Evolutionary conservation across 306 rosid species (phyloP).

Genomic region (Vicia villosa): DNA sequence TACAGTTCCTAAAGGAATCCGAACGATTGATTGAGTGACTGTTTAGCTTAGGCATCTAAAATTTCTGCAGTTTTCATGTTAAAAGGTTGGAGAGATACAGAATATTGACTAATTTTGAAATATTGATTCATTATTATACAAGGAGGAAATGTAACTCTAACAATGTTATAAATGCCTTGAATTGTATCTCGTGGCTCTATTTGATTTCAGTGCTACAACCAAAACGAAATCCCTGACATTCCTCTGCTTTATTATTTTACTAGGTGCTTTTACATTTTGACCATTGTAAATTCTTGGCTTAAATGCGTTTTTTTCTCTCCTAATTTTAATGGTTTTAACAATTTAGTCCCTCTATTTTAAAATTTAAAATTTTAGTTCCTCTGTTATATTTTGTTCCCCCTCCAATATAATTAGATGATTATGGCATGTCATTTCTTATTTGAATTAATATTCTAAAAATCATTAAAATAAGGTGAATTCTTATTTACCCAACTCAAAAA

Average conservation of each 20-base stretch:
- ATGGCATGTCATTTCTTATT: too few species aligned
- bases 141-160: conserved; percentile 63
- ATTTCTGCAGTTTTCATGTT: conserved; percentile 44
- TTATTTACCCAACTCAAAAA: too few species aligned
- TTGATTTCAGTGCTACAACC: background rate
- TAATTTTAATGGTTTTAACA: too few species aligned
- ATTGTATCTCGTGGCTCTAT: conserved; percentile 25
- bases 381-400: too few species aligned
- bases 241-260: background rate
- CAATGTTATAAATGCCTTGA: conserved; percentile 53
- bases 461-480: too few species aligned
- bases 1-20: conserved; percentile 69
- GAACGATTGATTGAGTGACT: conserved; percentile 55
- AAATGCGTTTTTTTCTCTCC: too few species aligned
- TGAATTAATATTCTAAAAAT: too few species aligned
- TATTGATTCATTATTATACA: conserved; percentile 79
- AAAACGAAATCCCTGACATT: background rate
- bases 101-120: conserved; percentile 73
- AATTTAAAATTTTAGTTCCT: too few species aligned
- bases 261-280: too few species aligned
- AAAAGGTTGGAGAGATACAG: conserved; percentile 48
- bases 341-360: too few species aligned
- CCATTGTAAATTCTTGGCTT: too few species aligned
- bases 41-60: conserved; percentile 55
- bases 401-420: too few species aligned